Evolutionary conservation across 768 basidiomycete species (phyloP), one percentile per base, ranked within the genome.

Genomic region (Lactarius trivialis): DNA sequence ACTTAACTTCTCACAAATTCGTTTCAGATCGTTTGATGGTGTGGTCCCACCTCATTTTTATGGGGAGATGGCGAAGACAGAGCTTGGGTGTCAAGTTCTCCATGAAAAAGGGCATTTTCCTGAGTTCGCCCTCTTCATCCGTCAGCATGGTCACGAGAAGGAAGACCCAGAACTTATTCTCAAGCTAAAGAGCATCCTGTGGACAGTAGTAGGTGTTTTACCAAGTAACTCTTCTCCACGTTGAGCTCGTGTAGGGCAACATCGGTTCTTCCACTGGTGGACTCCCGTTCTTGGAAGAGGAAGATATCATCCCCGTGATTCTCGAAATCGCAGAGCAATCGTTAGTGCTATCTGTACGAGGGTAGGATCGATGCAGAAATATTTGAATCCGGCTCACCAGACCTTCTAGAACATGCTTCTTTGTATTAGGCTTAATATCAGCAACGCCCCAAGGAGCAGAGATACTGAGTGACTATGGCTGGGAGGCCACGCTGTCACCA

Each of bases 21-120:
- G 19, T 21, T 17, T 8, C 68, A 88, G 86, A n/a, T 80, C 82
- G 21, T 91, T 90, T 61, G 93, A 94, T 56, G 89, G 89, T 14
- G 86, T 87, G 12, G 91, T 93, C 14, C 97, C 96, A 2, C 85
- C 90, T 1, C 95, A 99, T 73, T 98, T 99, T 74, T 96, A 98
- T 69, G 96, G 96, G 24, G 96, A 98, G 73, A 91, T 98, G 82
- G 88, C 94, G 51, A 98, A 97, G 73, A 98, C 97, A 3, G 89
- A 91, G 60, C 86, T 95, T 54, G 97, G 97, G 0, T 96, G 94
- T 73, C 89, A 91, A 70, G 85, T 94, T 11, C 76, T 99, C 43
- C 84, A 86, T 61, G 93, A 95, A 61, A 93, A 89, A 67, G 91
- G 91, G 0, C 93, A 98, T 71, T 94, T 98, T 69, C 71, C 81